These are phyloP conservation scores for Dacryopinax spathularia DNA, from an alignment of 768 basidiomycete species.

Conservation along the genomic window DNA sequence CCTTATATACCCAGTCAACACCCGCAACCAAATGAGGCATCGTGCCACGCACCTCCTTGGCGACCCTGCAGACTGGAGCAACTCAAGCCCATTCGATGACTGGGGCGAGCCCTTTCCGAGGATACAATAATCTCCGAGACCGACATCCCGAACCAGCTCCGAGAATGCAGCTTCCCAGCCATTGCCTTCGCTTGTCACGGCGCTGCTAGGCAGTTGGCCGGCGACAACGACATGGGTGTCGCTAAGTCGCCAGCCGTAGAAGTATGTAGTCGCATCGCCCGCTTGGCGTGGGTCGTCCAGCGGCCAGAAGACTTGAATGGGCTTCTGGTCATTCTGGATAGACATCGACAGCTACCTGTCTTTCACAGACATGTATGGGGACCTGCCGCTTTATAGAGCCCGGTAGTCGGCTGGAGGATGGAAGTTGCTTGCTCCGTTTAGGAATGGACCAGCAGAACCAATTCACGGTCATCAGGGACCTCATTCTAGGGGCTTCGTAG, in stretches of 20 bases:
- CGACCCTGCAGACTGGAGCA: too few relatives aligned
- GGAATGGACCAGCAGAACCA: too few relatives aligned
- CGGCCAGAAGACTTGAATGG: neutral
- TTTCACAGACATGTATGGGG: neutral
- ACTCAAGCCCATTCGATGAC: too few relatives aligned
- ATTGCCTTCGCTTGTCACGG: neutral
- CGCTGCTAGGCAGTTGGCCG: neutral
- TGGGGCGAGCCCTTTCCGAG: too few relatives aligned
- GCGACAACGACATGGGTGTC: neutral
- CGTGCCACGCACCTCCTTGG: too few relatives aligned
- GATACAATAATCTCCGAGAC: neutral
- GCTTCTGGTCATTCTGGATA: neutral
- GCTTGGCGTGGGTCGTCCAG: neutral
- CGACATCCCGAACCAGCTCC: too few relatives aligned
- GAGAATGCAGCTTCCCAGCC: neutral
- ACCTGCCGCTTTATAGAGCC: neutral
- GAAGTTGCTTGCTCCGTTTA: neutral
- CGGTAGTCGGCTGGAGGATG: neutral
- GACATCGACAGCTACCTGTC: neutral
- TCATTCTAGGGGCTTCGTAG: too few relatives aligned
- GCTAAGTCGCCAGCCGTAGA: constrained; percentile 1
- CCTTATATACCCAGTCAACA: too few relatives aligned
- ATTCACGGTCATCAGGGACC: too few relatives aligned
- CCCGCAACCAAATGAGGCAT: too few relatives aligned
- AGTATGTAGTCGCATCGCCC: neutral